Evolutionary conservation across 73 alveolate genomes (phyloP).

Genomic region (Paramecium biaurelia): DNA sequence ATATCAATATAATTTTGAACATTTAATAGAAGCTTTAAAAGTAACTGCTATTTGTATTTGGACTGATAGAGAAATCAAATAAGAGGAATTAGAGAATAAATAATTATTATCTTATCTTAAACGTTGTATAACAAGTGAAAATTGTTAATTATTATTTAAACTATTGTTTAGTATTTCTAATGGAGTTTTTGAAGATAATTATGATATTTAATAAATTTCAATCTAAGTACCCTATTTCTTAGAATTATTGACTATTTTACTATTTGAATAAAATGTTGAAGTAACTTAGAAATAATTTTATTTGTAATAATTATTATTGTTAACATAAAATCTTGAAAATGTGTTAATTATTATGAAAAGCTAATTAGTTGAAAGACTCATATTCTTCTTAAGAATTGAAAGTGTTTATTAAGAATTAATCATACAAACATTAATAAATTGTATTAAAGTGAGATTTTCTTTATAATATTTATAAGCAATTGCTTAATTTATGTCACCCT

Average conservation of each 20-base stretch:
- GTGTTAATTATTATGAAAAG: not conserved
- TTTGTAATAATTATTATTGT: not conserved
- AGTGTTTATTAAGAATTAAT: not conserved
- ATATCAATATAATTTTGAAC: not conserved
- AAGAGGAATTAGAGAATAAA: not conserved
- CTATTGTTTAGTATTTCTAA: not conserved
- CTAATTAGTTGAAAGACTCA: not conserved
- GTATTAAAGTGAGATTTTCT: conserved; percentile 17
- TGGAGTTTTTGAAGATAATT: not conserved
- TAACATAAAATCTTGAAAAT: conserved; percentile 8
- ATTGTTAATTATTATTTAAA: not conserved
- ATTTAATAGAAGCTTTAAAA: not conserved
- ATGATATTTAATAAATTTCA: not conserved
- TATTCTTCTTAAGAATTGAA: not conserved
- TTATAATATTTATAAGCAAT: not conserved
- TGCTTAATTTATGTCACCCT: conserved; percentile 26
- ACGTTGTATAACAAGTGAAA: not conserved
- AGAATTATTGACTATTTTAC: not conserved
- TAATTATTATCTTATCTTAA: not conserved
- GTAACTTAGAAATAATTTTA: not conserved
- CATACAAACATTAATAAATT: not conserved
- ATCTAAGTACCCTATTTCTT: not conserved
- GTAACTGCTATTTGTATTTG: not conserved
- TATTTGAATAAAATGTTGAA: conserved; percentile 2
- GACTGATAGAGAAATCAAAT: not conserved